Percentiles rank a stretch among this genome's conserved stretches.
Evolutionary conservation across 179 eudicot genomes (phyloP).

Genomic region (Dionaea muscipula): DNA sequence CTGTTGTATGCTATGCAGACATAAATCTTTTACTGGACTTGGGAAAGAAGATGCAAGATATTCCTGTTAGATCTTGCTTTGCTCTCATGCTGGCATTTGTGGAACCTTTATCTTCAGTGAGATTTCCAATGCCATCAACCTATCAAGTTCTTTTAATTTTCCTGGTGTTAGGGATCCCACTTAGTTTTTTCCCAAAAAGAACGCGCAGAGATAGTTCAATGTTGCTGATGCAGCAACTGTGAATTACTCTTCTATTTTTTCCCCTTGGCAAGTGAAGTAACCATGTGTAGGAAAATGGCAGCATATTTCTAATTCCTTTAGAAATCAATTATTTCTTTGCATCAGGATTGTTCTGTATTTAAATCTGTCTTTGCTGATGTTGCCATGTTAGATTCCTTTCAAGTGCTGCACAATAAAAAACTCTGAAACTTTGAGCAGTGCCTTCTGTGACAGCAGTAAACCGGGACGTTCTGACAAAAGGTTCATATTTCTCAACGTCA

Average conservation of each 20-base stretch:
- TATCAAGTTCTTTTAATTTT: background rate
- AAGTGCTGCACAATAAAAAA: slow-evolving; percentile 59
- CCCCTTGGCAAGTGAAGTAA: too few relatives aligned
- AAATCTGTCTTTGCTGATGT: too few relatives aligned
- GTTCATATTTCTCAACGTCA: slow-evolving; percentile 21
- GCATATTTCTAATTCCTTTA: background rate
- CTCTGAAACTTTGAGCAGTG: slow-evolving; percentile 60
- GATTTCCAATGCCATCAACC: slow-evolving; percentile 14
- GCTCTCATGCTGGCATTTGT: slow-evolving; percentile 88
- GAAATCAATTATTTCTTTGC: background rate
- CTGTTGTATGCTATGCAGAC: slow-evolving; percentile 33
- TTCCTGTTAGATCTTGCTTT: slow-evolving; percentile 67
- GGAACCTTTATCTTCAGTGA: slow-evolving; percentile 60
- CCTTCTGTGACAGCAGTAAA: slow-evolving; percentile 83
- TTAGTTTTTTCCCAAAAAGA: too few relatives aligned
- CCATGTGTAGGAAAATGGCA: too few relatives aligned
- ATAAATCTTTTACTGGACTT: slow-evolving; percentile 41
- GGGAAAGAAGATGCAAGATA: slow-evolving; percentile 42
- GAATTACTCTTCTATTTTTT: too few relatives aligned
- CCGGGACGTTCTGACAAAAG: slow-evolving; percentile 61
- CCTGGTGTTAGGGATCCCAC: background rate
- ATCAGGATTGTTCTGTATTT: background rate
- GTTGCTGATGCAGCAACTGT: too few relatives aligned
- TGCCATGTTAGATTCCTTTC: slow-evolving; percentile 37
- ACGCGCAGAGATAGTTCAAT: too few relatives aligned